Conservation (phyloP, 176 grass and related monocot genomes). For the Aegilops bicornis region DNA sequence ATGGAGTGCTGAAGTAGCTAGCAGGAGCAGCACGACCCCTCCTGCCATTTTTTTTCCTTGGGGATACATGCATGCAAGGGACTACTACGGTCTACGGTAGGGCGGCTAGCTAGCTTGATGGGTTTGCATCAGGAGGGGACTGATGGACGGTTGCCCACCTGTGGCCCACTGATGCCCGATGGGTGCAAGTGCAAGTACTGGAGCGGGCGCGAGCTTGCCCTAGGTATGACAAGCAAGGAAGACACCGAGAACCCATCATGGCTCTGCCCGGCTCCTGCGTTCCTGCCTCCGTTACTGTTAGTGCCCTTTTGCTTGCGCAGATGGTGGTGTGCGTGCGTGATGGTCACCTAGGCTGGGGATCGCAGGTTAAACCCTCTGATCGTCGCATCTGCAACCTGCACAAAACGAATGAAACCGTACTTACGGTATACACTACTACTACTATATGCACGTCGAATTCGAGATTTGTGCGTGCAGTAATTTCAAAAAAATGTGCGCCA, state of each 20-base stretch:
- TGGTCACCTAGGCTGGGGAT: constrained; percentile 21
- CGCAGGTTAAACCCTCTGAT: constrained; percentile 16
- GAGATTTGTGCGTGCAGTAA: background rate
- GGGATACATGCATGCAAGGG: constrained; percentile 30
- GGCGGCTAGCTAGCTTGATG: background rate
- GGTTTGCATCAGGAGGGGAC: constrained; percentile 27
- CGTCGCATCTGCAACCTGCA: background rate
- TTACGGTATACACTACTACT: background rate
- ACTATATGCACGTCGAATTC: background rate
- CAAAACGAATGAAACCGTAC: background rate
- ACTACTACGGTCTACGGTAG: background rate
- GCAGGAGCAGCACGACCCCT: background rate
- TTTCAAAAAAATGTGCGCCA: background rate
- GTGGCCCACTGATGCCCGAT: constrained; percentile 16
- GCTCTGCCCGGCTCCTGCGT: background rate
- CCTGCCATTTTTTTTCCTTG: background rate
- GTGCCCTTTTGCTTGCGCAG: constrained; percentile 15
- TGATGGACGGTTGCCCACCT: constrained; percentile 2
- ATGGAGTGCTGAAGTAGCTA: constrained; percentile 4
- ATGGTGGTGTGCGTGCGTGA: background rate
- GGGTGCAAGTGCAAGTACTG: constrained; percentile 12
- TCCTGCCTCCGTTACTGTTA: background rate
- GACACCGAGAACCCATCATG: constrained; percentile 19
- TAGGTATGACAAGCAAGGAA: background rate
- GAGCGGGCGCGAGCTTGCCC: background rate